Evolutionary conservation across 805 yeast species (phyloP).

Genomic region (Pichia gijzeniarum): DNA sequence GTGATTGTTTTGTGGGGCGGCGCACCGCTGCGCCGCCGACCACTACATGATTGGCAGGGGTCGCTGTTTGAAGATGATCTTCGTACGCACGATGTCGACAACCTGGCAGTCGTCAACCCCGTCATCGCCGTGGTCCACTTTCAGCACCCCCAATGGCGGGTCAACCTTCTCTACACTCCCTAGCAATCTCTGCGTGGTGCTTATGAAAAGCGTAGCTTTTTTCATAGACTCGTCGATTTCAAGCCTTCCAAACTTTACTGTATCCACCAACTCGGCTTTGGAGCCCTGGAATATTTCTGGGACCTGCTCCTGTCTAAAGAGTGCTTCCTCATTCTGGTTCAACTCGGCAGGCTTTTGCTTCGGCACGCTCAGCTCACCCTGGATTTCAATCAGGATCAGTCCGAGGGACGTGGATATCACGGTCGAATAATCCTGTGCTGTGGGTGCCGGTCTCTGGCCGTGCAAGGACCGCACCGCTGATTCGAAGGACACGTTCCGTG

Average conservation of each 20-base stretch:
- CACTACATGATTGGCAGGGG: constrained; percentile 72
- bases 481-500: not conserved
- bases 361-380: constrained; percentile 61
- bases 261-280: constrained; percentile 25
- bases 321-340: constrained; percentile 30
- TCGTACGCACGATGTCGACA: constrained; percentile 52
- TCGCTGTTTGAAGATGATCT: constrained; percentile 56
- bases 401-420: constrained; percentile 51
- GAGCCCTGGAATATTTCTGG: constrained; percentile 12
- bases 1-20: no score
- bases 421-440: constrained; percentile 13
- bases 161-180: constrained; percentile 55
- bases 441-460: not conserved
- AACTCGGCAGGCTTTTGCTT: constrained; percentile 27
- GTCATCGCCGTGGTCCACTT: constrained; percentile 26
- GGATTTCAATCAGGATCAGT: constrained; percentile 58
- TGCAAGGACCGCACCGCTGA: not conserved
- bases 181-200: constrained; percentile 62
- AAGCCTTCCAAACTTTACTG: constrained; percentile 41
- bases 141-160: constrained; percentile 59
- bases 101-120: constrained; percentile 33
- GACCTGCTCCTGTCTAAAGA: constrained; percentile 30
- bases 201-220: constrained; percentile 54
- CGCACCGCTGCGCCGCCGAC: no score
- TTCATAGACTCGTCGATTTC: constrained; percentile 38